phyloP scores from a whole-genome alignment of 345 rosid genomes.

The Syzygium jambos region DNA sequence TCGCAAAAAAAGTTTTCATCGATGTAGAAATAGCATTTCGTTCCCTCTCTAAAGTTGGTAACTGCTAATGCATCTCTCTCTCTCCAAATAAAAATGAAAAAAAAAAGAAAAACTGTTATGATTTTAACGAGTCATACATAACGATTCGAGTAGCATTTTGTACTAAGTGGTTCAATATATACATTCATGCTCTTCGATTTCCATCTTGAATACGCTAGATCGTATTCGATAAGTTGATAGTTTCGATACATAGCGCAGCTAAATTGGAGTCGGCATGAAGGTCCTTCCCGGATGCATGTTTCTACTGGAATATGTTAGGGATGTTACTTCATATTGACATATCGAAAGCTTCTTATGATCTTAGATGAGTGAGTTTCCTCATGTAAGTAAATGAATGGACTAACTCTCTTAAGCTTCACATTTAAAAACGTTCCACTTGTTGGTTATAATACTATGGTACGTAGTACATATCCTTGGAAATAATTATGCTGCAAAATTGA shows the following conservation, averaged over 20 bases:
- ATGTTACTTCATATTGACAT: not conserved
- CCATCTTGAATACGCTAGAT: not conserved
- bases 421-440: not conserved
- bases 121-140: not conserved
- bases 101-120: not conserved
- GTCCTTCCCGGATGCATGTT: not conserved
- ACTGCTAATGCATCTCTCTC: not conserved
- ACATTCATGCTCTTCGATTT: not conserved
- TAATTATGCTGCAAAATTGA: not conserved
- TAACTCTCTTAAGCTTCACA: not conserved
- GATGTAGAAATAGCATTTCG: not conserved
- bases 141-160: not conserved
- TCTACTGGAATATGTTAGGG: not conserved
- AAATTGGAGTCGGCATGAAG: not conserved
- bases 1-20: not conserved
- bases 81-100: not conserved
- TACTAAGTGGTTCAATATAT: not conserved
- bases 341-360: not conserved
- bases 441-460: not conserved
- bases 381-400: not conserved
- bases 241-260: not conserved
- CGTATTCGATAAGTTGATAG: not conserved
- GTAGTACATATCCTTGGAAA: not conserved
- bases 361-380: not conserved
- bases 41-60: not conserved